Base-by-base conservation (phyloP, 1,284 basidiomycete genomes). In the Trichosporon ovoides region DNA sequence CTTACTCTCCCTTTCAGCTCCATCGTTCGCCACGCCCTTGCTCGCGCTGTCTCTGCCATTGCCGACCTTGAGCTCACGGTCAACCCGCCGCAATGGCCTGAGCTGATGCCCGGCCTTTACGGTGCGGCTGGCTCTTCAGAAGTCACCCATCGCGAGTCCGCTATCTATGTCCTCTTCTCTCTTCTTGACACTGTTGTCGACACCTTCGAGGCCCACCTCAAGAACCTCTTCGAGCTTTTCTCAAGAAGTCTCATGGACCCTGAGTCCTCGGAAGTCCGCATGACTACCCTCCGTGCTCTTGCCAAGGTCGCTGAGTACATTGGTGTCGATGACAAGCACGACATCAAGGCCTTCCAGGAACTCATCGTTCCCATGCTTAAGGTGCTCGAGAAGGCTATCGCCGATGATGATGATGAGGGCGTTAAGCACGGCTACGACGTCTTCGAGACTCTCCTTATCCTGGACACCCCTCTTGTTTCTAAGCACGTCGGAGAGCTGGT, bases 221-320 rank as follows among this genome's bases (percentile, higher is more conserved):
- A 84, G 59, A 84, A 82, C 63, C 83, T 98, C 65, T 92, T 97
- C 80, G 83, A 84, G 63, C 81, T 98, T 28, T 94, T 98, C 74
- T 81, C 83, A 52, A 81, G 81, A 61, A 83, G 92, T n/a, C 79
- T 98, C 49, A 77, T 78, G 31, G 96, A 99, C 78, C 86, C 90
- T 7, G 90, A 95, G 75, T 93, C 88, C 65, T 81, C 88, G 49
- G 91, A 94, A 68, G 92, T 98, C 60, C 84, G 94, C 58, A 86
- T 98, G 59, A 97, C 91, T 46, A 91, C 94, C 36, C 87, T 94
- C 57, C 83, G 92, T 66, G 87, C 91, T 33, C 81, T 98, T 52
- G 93, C 93, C 63, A 87, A 91, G 65, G 85, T 99, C 52, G 91
- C 94, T 19, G 91, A 95, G 76, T 97, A 93, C 78, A 87, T 98